Evolutionary conservation across 257 asterid genomes (phyloP), one percentile per base, ranked within the genome.

Genomic region (Rubia yunnanensis): DNA sequence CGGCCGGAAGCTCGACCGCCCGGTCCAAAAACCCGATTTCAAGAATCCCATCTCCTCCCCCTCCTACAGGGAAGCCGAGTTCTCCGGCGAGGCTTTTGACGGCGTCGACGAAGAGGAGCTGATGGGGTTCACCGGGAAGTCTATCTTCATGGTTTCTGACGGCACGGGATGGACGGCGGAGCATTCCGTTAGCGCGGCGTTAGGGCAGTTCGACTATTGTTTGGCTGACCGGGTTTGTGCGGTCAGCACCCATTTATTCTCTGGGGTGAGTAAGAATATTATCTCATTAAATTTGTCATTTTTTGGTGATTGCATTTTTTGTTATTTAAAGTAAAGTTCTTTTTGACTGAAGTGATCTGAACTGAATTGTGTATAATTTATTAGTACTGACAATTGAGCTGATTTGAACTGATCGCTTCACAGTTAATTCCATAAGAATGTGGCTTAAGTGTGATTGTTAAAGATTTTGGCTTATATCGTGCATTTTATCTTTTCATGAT

Each of bases 151-250:
- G 94, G 87, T 92, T 4, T 92, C 97, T 14, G 97, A 92, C 66
- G 98, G 96, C 18, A 92, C 98, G 5, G 95, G 98, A 14, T 89
- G 98, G 98, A 89, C 96, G 81, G 96, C 76, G 79, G 98, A 89
- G 78, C 95, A 92, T 69, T 81, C 96, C 62, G 95, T 92, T 54
- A 84, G 48, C 49, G 95, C 98, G 11, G 98, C 98, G 60, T 77
- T 92, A 72, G 98, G 96, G 3, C 98, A 92, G 84, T 92, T 89
- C 53, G 98, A 92, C 57, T 75, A 92, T 72, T 89, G 98, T 65
- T 84, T 92, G 85, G 87, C 83, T 60, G 95, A 92, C 70, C 86
- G 96, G 50, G 86, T 67, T 70, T 89, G 98, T 77, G 78, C 96
- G 0, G 92, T 89, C 55, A 87, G 77, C 70, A 92, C 98, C 27